Evolutionary conservation across 257 asterid species (phyloP).

Genomic region (Plantago elongata): DNA sequence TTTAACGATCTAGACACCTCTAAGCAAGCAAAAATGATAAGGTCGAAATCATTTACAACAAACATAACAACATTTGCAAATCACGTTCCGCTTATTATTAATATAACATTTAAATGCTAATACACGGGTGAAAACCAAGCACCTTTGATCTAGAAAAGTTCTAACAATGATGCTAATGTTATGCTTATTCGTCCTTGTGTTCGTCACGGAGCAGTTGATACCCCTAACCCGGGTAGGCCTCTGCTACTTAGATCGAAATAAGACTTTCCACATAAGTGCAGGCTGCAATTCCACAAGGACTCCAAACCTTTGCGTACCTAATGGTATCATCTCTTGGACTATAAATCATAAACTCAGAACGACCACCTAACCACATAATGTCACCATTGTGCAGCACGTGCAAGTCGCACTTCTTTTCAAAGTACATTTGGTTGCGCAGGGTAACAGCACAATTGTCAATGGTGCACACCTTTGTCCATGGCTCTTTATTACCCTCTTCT

Average conservation of each 20-base stretch:
- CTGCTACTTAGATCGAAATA: neutral
- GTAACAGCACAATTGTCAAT: neutral
- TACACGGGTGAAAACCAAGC: too few species aligned
- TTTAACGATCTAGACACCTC: too few species aligned
- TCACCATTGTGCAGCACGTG: neutral
- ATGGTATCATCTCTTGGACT: neutral
- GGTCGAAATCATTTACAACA: too few species aligned
- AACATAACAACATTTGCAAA: too few species aligned
- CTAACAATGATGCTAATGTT: too few species aligned
- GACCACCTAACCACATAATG: neutral
- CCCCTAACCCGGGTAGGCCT: neutral
- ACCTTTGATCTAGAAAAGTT: too few species aligned
- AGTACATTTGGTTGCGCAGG: too few species aligned
- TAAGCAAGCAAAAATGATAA: too few species aligned
- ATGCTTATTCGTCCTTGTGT: too few species aligned
- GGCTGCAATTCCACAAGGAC: neutral
- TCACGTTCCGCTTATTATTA: too few species aligned
- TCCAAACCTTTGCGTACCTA: neutral
- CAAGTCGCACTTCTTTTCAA: neutral
- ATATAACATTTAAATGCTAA: too few species aligned
- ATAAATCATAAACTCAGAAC: neutral
- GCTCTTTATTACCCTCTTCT: neutral
- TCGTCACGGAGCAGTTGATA: too few species aligned
- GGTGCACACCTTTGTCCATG: neutral
- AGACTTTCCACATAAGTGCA: constrained; percentile 2